These are phyloP conservation scores for Quercus berberidifolia DNA, from an alignment of 306 rosid species.

Conservation along the genomic window DNA sequence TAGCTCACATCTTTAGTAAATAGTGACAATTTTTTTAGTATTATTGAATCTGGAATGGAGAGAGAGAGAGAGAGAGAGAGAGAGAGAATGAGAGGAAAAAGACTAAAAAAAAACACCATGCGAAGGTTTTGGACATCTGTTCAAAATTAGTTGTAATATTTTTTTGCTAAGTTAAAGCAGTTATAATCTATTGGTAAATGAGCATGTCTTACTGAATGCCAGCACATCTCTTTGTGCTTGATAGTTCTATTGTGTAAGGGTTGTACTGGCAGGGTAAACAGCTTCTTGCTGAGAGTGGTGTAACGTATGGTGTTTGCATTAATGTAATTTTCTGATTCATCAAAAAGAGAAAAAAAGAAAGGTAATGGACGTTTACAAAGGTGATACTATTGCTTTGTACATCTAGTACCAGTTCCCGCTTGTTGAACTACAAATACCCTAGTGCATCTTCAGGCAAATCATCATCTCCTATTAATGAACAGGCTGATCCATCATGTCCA, in stretches of 20 bases:
- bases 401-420: constrained; percentile 6
- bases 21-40: constrained; percentile 3
- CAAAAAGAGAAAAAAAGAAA: not conserved
- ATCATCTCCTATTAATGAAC: constrained; percentile 50
- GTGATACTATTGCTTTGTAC: constrained; percentile 31
- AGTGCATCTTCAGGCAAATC: constrained; percentile 51
- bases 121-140: not conserved
- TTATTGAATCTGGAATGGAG: constrained; percentile 1
- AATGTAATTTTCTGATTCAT: too few species aligned
- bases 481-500: constrained; percentile 59
- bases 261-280: too few species aligned
- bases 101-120: not conserved
- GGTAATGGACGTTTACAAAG: constrained; percentile 9
- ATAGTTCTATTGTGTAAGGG: too few species aligned
- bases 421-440: constrained; percentile 43
- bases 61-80: not conserved
- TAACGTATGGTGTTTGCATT: too few species aligned
- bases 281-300: too few species aligned
- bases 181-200: too few species aligned
- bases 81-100: not conserved
- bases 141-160: too few species aligned
- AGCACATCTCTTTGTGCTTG: too few species aligned
- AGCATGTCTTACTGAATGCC: too few species aligned
- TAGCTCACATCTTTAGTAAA: constrained; percentile 9
- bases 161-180: too few species aligned